phyloP scores from a whole-genome alignment of 2,329 filamentous ascomycete species.

The Tympanopsis confertula region DNA sequence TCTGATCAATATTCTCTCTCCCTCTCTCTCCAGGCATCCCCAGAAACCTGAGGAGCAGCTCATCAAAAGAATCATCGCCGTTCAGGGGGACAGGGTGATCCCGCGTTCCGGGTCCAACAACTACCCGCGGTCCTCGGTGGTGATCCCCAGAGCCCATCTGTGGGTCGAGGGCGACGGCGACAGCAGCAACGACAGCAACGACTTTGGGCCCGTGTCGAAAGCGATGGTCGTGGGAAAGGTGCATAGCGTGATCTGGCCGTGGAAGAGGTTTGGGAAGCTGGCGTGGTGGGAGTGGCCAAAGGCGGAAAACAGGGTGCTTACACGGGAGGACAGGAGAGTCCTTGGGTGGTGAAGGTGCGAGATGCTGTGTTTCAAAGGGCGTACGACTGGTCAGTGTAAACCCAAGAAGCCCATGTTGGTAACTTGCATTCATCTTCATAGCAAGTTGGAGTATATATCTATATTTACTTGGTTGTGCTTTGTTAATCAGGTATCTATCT shows the following conservation, averaged over 20 bases:
- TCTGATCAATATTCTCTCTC: conserved; percentile 2
- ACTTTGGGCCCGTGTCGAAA: conserved; percentile 73
- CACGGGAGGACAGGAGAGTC: conserved; percentile 11
- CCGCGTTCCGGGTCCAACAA: conserved; percentile 50
- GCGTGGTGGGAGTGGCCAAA: conserved; percentile 42
- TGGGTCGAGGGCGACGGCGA: conserved; percentile 91
- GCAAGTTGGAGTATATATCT: too few relatives aligned
- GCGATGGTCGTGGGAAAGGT: conserved; percentile 66
- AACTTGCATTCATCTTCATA: too few relatives aligned
- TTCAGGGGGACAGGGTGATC: conserved; percentile 68
- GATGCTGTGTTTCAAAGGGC: too few relatives aligned
- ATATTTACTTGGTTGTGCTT: too few relatives aligned
- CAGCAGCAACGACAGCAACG: conserved; percentile 70
- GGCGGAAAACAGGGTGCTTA: conserved; percentile 25
- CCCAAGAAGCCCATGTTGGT: too few relatives aligned
- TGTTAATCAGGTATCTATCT: too few relatives aligned
- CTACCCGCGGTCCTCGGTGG: conserved; percentile 42
- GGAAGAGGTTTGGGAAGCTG: conserved; percentile 42
- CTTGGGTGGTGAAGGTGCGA: background rate
- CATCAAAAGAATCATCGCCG: conserved; percentile 72
- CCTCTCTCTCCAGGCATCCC: conserved; percentile 44
- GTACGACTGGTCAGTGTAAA: too few relatives aligned
- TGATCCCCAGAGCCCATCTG: conserved; percentile 72
- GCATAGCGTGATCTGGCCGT: conserved; percentile 61
- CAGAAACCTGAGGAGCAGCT: conserved; percentile 54